Percentiles rank a stretch among this genome's conserved stretches.
Conservation (phyloP, 140 eudicot genomes). For the Artemisia princeps region DNA sequence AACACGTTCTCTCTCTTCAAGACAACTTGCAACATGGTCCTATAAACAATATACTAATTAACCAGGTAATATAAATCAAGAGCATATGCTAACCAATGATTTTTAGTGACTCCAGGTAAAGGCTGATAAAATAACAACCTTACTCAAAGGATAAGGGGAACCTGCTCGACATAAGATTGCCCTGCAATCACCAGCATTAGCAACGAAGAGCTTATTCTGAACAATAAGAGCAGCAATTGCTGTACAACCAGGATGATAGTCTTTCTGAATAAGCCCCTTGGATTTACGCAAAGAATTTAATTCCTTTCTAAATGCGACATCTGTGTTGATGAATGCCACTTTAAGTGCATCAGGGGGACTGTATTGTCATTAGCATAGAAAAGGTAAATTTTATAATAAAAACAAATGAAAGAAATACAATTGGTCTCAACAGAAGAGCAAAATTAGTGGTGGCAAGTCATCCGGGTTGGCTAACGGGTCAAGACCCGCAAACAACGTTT, state of each 20-base stretch:
- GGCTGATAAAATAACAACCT: constrained; percentile 34
- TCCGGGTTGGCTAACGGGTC: no score
- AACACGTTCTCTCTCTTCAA: constrained; percentile 82
- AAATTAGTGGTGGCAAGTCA: background rate
- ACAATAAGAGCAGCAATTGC: constrained; percentile 73
- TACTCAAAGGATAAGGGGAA: constrained; percentile 58
- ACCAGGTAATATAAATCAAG: constrained; percentile 7
- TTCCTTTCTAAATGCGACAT: constrained; percentile 63
- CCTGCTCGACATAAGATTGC: constrained; percentile 76
- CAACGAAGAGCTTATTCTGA: constrained; percentile 65
- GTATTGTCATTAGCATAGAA: constrained; percentile 19
- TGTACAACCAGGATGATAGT: constrained; percentile 92
- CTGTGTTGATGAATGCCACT: constrained; percentile 70
- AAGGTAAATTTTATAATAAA: background rate
- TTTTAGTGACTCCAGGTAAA: background rate
- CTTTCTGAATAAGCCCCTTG: constrained; percentile 62
- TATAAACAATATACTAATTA: constrained; percentile 26
- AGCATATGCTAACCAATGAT: constrained; percentile 6
- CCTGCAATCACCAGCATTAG: constrained; percentile 97
- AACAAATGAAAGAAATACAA: background rate
- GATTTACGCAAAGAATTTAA: constrained; percentile 43
- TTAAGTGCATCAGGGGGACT: constrained; percentile 62
- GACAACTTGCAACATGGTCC: constrained; percentile 92
- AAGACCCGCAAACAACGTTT: no score
- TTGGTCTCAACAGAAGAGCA: constrained; percentile 5